Evolutionary conservation across 257 asterid species (phyloP).

Genomic region (Henckelia pumila): DNA sequence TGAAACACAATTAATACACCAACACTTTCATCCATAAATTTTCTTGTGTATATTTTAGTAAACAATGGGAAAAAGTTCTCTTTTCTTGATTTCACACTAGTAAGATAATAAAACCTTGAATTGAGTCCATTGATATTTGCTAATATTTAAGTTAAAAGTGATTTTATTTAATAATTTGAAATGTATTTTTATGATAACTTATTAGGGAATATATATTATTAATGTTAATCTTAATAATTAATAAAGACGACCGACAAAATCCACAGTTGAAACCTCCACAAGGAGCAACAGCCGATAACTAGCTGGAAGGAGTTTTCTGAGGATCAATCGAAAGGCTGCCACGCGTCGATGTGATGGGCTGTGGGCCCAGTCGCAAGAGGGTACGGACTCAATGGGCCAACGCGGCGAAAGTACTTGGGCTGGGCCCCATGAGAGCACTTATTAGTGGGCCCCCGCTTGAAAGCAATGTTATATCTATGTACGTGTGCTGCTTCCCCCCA

Average conservation of each 20-base stretch:
- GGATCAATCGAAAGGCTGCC: neutral
- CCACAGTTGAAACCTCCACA: neutral
- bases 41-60: too few relatives aligned
- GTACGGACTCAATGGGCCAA: slow-evolving; percentile 21
- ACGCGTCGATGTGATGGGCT: slow-evolving; percentile 6
- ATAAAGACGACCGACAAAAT: neutral
- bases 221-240: too few relatives aligned
- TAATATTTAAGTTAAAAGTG: too few relatives aligned
- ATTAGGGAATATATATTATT: too few relatives aligned
- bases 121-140: too few relatives aligned
- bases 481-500: neutral
- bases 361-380: neutral
- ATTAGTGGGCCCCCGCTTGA: slow-evolving; percentile 23
- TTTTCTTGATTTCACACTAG: too few relatives aligned
- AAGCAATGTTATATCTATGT: neutral
- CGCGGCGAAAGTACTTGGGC: slow-evolving; percentile 28
- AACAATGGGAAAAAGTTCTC: too few relatives aligned
- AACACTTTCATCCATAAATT: too few relatives aligned
- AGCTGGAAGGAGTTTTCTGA: neutral
- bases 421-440: slow-evolving; percentile 28
- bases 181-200: too few relatives aligned
- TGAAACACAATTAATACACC: too few relatives aligned
- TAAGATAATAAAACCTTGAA: too few relatives aligned
- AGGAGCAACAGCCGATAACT: neutral
- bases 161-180: too few relatives aligned